These are phyloP conservation scores for Nematocida sp. DNA, from an alignment of 371 early-diverging fungal genomes.

Conservation along the genomic window DNA sequence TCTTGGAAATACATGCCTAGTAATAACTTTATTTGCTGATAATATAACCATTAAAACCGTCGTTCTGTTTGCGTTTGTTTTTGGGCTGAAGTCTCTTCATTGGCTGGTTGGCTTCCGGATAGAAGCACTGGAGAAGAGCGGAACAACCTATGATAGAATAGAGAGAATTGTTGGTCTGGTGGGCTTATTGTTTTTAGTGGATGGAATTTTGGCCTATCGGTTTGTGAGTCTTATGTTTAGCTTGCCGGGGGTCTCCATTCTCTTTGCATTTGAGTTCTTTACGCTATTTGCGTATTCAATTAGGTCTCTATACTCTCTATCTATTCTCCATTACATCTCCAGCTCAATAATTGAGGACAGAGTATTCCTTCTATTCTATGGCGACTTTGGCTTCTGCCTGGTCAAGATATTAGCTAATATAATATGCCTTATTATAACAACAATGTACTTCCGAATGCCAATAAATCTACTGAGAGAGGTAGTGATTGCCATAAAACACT, in stretches of 20 bases:
- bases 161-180: constrained; percentile 3
- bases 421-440: constrained; percentile 61
- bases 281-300: constrained; percentile 50
- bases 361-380: constrained; percentile 51
- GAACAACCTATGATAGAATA: neutral
- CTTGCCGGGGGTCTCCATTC: constrained; percentile 42
- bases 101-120: constrained; percentile 63
- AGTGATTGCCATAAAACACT: constrained; percentile 46
- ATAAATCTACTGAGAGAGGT: constrained; percentile 61
- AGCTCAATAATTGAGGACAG: constrained; percentile 35
- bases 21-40: constrained; percentile 65
- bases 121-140: constrained; percentile 36
- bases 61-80: constrained; percentile 60
- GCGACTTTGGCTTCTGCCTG: constrained; percentile 59
- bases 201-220: constrained; percentile 20
- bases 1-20: constrained; percentile 62
- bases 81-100: constrained; percentile 57
- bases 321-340: neutral
- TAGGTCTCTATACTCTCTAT: constrained; percentile 40
- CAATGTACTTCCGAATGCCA: constrained; percentile 63
- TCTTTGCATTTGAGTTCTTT: constrained; percentile 67
- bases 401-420: constrained; percentile 48
- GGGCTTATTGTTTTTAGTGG: neutral
- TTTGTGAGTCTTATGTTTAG: neutral
- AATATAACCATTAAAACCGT: constrained; percentile 60